These are phyloP conservation scores for Dendrocalamus latiflorus DNA, from an alignment of 202 grass and related monocot species.

Conservation along the genomic window DNA sequence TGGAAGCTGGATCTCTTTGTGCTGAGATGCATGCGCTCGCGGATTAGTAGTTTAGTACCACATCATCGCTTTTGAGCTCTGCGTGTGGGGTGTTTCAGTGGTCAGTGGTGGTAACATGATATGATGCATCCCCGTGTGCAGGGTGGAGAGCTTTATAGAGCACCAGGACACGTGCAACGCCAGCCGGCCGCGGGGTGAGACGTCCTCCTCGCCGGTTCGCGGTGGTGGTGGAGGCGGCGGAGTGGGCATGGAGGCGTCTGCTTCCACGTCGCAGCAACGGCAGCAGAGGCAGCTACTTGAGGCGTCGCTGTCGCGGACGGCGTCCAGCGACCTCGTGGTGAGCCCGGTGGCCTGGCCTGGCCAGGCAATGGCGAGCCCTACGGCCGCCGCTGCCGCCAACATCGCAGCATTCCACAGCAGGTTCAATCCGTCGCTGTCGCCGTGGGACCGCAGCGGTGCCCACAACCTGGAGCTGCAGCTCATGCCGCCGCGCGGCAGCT, in stretches of 20 bases:
- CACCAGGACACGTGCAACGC: constrained; percentile 82
- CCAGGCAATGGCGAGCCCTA: constrained; percentile 1
- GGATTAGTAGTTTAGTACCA: not conserved
- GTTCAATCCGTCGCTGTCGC: not conserved
- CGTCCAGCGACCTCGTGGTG: constrained; percentile 57
- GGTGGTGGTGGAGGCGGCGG: too few relatives aligned
- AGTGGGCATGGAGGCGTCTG: not conserved
- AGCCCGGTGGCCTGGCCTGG: constrained; percentile 44
- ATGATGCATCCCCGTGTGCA: constrained; percentile 29
- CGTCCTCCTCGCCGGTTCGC: constrained; percentile 2
- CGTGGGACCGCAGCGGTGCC: not conserved
- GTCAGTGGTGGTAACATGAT: not conserved
- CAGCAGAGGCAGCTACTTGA: too few relatives aligned
- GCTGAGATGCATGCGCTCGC: not conserved
- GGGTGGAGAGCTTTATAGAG: constrained; percentile 99
- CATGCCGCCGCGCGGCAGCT: constrained; percentile 40
- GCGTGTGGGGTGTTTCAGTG: not conserved
- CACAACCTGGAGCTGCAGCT: constrained; percentile 74
- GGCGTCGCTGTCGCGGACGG: constrained; percentile 42
- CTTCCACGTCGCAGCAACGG: constrained; percentile 19
- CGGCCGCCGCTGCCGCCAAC: not conserved
- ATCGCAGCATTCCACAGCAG: constrained; percentile 6
- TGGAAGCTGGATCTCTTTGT: not conserved
- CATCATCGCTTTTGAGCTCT: not conserved
- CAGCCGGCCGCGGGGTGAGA: constrained; percentile 28